A percentile compares a stretch with the other conserved stretches of the same genome.
Conservation (phyloP, 805 yeast species). For the Scheffersomyces spartinae region DNA sequence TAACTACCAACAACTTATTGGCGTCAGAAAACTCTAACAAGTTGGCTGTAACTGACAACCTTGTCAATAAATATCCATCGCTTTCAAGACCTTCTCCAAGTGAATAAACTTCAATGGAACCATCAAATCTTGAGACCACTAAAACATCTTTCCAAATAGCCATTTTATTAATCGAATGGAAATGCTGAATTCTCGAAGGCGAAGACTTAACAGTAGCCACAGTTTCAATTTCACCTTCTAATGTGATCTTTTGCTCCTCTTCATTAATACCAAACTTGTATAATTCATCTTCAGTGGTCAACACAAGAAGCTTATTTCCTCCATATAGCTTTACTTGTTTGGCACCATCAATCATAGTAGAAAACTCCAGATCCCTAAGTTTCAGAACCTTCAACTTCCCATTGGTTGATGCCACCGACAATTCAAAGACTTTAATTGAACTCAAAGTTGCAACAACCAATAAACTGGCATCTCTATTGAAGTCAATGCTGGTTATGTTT, state of each 20-base stretch:
- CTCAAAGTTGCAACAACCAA: slow-evolving; percentile 64
- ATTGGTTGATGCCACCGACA: slow-evolving; percentile 31
- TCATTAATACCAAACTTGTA: slow-evolving; percentile 25
- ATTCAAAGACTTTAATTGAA: slow-evolving; percentile 55
- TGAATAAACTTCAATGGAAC: slow-evolving; percentile 45
- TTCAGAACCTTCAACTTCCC: slow-evolving; percentile 38
- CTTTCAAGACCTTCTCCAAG: too few relatives aligned
- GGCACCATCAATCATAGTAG: slow-evolving; percentile 43
- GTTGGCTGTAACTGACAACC: slow-evolving; percentile 43
- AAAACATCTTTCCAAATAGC: slow-evolving; percentile 37
- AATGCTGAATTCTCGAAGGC: too few relatives aligned
- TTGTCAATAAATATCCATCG: slow-evolving; percentile 44
- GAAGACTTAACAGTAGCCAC: too few relatives aligned
- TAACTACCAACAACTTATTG: slow-evolving; percentile 47
- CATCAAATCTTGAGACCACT: slow-evolving; percentile 53
- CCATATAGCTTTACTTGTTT: slow-evolving; percentile 36
- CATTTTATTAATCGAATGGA: slow-evolving; percentile 42
- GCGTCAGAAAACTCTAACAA: slow-evolving; percentile 44
- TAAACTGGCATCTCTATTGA: slow-evolving; percentile 54
- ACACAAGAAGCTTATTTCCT: slow-evolving; percentile 35
- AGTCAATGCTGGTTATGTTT: slow-evolving; percentile 55
- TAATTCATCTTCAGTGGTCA: slow-evolving; percentile 54
- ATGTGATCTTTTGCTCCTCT: slow-evolving; percentile 15
- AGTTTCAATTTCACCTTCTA: slow-evolving; percentile 36
- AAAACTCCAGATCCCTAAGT: slow-evolving; percentile 32